Evolutionary conservation across 2,329 filamentous ascomycete species (phyloP), one percentile per base, ranked within the genome.

Genomic region (Trichoderma oligosporum): DNA sequence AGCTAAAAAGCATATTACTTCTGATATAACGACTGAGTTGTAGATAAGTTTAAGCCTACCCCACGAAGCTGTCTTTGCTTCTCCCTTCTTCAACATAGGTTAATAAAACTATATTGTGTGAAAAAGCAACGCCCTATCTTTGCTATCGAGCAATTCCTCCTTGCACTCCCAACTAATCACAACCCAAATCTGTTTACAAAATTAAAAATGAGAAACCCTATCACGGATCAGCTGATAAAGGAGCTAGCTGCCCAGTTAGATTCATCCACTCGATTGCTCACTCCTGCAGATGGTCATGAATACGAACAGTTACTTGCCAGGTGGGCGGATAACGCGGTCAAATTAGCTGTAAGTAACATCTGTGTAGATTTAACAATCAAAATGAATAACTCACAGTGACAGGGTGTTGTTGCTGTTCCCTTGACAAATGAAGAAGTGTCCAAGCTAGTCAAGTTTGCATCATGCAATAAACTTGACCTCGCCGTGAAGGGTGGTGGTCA

Each of bases 401-500:
- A 68, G 76, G 77, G 75, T 11, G 68, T 72, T 2, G 70, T 79
- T 8, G 66, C 79, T 7, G 65, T 73, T 35, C 75, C 76, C 1
- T 68, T 64, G 2, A 69, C 66, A 0, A 58, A 71, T 1, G 62
- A 68, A 8, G 76, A 80, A 49, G 64, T 67, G 4, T 61, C 67
- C 27, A 16, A 39, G 7, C 62, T 62, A 0, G 57, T 68, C 25
- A 62, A 47, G 16, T 69, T 65, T 18, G 64, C 67, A n/a, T 47
- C 61, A 2, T 51, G 56, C 3, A 60, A 77, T 39, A 63, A 66
- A 1, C 70, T 84, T 29, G 74, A 78, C 27, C 70, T 84, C 47
- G 77, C 77, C 0, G 76, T 83, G 9, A 75, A 75, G 53, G 77
- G 81, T 4, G 82, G 82, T 9, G 79, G 80, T 0, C 82, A 85